Evolutionary conservation across 768 basidiomycete genomes (phyloP), one percentile per base, ranked within the genome.

Genomic region (Hygrocybe coccinea): DNA sequence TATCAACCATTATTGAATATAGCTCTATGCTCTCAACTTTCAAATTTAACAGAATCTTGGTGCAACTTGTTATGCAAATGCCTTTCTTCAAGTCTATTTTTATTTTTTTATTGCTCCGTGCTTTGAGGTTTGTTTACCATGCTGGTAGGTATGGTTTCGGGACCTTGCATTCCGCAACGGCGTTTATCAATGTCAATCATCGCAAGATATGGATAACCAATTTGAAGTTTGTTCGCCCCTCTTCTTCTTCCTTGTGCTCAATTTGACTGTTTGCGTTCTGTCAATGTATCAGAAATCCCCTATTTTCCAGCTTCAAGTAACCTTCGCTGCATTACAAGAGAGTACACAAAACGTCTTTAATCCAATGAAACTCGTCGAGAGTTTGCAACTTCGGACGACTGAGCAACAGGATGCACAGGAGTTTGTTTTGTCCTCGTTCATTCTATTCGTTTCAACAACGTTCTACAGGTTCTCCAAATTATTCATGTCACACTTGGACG

Each of bases 381-480:
- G 91, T 60, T 73, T 98, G 51, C 80, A 85, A 56, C 73, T 98
- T 37, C 81, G 86, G 17, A 84, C 86, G 1, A 78, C 86, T 3
- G 90, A 97, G 65, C 95, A 98, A 65, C 95, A 97, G 71, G 95
- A 98, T 72, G 94, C 95, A 29, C 92, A 95, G 70, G 95, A 98
- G 92, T 97, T 64, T 52, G 83, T 64, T 45, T 29, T 29, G 15
- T 37, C 29, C 22, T 41, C 46, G 1, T 52, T 14, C 45, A 62
- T 25, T 55, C 38, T 22, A 24, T 8, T 15, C 10, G 2, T 55
- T 50, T 60, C 55, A 50, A 55, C 58, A 6, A 59, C 25, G 35
- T 24, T 24, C 17, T 24, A 1, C 65, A 95, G 93, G 66, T 95
- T 97, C 67, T 93, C 91, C 2, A 97, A 97, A 63, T 79, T 97